A percentile compares a stretch with the other conserved stretches of the same genome.
phyloP scores from a whole-genome alignment of 2,329 filamentous ascomycete species.

The Aspergillus piperis region DNA sequence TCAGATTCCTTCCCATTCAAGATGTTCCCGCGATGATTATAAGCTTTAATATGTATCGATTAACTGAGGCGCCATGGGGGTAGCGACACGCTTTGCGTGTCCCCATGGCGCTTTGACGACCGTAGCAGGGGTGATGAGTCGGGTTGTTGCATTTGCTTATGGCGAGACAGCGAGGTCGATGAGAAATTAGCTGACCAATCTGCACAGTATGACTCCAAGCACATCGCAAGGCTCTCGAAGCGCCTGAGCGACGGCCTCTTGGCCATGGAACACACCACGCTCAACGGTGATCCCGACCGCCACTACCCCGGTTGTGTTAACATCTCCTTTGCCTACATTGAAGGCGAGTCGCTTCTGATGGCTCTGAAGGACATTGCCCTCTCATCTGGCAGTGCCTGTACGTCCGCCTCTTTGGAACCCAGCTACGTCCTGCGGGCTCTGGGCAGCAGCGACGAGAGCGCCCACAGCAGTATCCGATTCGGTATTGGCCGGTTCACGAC shows the following conservation, averaged over 20 bases:
- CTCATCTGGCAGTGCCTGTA: conserved; percentile 95
- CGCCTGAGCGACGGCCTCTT: conserved; percentile 80
- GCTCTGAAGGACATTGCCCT: conserved; percentile 96
- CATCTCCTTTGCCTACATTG: conserved; percentile 96
- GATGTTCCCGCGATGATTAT: conserved; percentile 67
- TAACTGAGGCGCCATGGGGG: conserved; percentile 73
- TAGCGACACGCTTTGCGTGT: conserved; percentile 40
- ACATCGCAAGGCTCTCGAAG: conserved; percentile 79
- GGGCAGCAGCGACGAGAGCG: conserved; percentile 94
- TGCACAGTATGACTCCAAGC: conserved; percentile 93
- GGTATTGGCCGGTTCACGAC: conserved; percentile 97
- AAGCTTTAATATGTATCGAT: conserved; percentile 67
- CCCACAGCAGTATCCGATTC: conserved; percentile 96
- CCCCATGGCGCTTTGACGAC: conserved; percentile 57
- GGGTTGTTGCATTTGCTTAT: conserved; percentile 19
- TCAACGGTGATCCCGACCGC: conserved; percentile 79
- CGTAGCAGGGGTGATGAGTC: conserved; percentile 68
- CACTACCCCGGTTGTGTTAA: conserved; percentile 98
- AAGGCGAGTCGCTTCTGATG: conserved; percentile 97
- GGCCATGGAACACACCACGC: conserved; percentile 83
- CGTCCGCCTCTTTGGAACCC: conserved; percentile 92
- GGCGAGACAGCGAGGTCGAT: neutral
- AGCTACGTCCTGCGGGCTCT: conserved; percentile 94
- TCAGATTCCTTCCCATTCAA: conserved; percentile 6
- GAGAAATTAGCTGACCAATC: conserved; percentile 10